Evolutionary conservation across 2,329 filamentous ascomycete genomes (phyloP), one percentile per base, ranked within the genome.

Genomic region (Chaetothyriales sp.): DNA sequence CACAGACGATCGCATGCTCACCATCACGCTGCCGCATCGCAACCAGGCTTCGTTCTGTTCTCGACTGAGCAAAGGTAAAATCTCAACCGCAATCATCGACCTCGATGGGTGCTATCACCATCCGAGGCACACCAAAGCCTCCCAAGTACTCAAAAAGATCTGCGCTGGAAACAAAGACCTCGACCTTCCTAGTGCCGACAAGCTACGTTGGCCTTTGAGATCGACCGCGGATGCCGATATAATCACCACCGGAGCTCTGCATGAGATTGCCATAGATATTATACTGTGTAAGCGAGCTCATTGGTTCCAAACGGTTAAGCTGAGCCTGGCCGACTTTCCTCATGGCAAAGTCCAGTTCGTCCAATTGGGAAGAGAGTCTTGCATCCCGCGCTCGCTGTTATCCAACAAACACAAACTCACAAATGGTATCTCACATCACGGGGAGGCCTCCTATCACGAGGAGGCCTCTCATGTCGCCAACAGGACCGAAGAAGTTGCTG

Each of bases 401-500:
- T 36, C 28, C 28, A 36, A 10, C 28, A 36, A 36, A 10, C 4
- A 3, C 2, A 36, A 12, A 8, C 28, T 36, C 28, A 36, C 7
- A 10, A 36, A 36, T 36, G 28, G 28, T 8, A 12, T 36, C 28
- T 36, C 28, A 36, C 28, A 36, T 36, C 28, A 36, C 10, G 28
- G 10, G 5, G 28, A 36, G 8, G 2, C 28, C 5, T 12, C 7
- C 3, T 3, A 12, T 36, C n/a, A 36, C 10, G 28, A 36, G 5
- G 28, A 36, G 8, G 2, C 28, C 5, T 12, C 7, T 9, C 7
- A 12, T 36, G 7, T 36, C 12, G 28, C 28, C 8, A 36, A 2
- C 28, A 12, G 28, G 28, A 36, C 8, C 28, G 28, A 36, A 36
- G 61, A 61, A 12, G 62, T 64, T 48, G 62, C 61, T 18, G 56